phyloP scores from a whole-genome alignment of 805 yeast species.

The Komagataella pseudopastoris region DNA sequence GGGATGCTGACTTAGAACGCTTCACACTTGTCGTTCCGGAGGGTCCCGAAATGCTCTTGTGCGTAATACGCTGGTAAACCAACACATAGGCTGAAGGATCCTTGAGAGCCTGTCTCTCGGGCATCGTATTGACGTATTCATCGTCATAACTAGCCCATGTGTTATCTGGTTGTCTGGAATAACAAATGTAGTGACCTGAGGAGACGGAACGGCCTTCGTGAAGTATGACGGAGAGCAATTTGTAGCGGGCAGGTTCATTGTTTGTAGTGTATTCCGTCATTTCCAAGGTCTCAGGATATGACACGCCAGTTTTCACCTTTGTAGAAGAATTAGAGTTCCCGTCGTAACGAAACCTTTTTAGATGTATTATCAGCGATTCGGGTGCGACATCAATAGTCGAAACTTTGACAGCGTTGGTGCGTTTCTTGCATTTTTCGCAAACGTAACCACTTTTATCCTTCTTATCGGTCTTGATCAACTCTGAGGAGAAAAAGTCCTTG shows the following conservation, averaged over 20 bases:
- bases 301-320: conserved; percentile 78
- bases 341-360: conserved; percentile 84
- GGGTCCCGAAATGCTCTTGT: conserved; percentile 20
- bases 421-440: conserved; percentile 75
- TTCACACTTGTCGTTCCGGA: not conserved
- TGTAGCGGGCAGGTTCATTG: conserved; percentile 42
- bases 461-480: conserved; percentile 55
- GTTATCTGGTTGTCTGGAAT: conserved; percentile 85
- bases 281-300: conserved; percentile 69
- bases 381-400: conserved; percentile 72
- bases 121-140: conserved; percentile 65
- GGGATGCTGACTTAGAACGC: not conserved
- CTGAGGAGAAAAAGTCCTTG: conserved; percentile 72
- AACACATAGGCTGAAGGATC: conserved; percentile 88
- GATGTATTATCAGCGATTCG: conserved; percentile 74
- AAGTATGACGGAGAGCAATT: conserved; percentile 70
- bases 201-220: conserved; percentile 91
- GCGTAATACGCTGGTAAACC: conserved; percentile 67
- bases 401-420: conserved; percentile 67
- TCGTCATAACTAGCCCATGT: conserved; percentile 93
- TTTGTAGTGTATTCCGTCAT: conserved; percentile 46
- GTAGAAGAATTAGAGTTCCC: conserved; percentile 50
- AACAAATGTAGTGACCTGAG: conserved; percentile 87
- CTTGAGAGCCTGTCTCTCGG: conserved; percentile 59
- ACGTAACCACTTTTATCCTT: conserved; percentile 56